phyloP scores from a whole-genome alignment of 768 basidiomycete species.

The Mycena capillaripes region DNA sequence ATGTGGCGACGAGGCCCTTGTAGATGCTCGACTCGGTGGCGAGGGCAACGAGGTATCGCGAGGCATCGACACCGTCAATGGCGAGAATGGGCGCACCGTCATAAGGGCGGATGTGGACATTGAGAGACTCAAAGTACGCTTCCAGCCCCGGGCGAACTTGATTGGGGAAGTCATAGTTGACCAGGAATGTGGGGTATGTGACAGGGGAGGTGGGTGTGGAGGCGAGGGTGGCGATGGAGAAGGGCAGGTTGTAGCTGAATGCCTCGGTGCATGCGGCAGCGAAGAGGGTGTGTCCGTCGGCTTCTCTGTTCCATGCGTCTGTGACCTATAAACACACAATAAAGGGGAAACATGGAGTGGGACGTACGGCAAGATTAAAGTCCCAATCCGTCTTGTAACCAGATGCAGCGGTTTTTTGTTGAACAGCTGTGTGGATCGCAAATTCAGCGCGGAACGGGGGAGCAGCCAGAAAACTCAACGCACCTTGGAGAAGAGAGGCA shows the following conservation, averaged over 20 bases:
- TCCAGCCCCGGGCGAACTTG: conserved; percentile 32
- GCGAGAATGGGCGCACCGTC: conserved; percentile 31
- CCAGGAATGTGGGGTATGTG: conserved; percentile 35
- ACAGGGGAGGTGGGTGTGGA: neutral
- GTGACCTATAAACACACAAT: conserved; percentile 14
- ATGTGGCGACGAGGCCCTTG: conserved; percentile 35
- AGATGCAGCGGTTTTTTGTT: neutral
- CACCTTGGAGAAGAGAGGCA: conserved; percentile 24
- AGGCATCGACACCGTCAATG: conserved; percentile 33
- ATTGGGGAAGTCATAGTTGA: conserved; percentile 37
- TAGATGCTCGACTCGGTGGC: conserved; percentile 33
- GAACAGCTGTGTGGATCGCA: conserved; percentile 12
- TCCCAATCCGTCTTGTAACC: conserved; percentile 35
- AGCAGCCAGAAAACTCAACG: neutral
- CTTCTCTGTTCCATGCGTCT: conserved; percentile 34
- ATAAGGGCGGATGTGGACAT: conserved; percentile 29
- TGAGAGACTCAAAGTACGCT: conserved; percentile 27
- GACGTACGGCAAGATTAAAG: conserved; percentile 34
- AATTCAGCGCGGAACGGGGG: no score
- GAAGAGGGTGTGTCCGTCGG: conserved; percentile 33
- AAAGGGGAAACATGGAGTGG: no score
- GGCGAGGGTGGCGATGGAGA: conserved; percentile 37
- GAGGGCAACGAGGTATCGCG: conserved; percentile 21
- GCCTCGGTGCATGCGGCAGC: conserved; percentile 24
- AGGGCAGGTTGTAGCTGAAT: conserved; percentile 34